Percentiles rank a stretch among this genome's conserved stretches.
Conservation (phyloP, 2,329 filamentous ascomycete species). For the Aureobasidium melanogenum region DNA sequence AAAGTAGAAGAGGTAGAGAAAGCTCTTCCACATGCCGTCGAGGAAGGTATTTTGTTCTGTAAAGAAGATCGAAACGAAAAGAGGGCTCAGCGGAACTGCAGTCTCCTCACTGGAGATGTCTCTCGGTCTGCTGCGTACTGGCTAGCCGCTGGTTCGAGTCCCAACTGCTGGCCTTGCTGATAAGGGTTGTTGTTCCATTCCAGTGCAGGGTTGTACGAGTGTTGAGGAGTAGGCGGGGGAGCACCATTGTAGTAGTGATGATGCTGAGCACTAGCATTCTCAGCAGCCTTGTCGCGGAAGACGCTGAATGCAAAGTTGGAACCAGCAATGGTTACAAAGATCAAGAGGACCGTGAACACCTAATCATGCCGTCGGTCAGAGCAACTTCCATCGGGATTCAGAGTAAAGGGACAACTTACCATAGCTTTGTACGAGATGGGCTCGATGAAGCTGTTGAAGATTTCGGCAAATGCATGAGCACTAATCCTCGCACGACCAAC, state of each 20-base stretch:
- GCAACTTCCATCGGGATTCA: background rate
- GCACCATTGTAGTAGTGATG: slow-evolving; percentile 18
- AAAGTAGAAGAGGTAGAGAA: background rate
- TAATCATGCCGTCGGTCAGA: slow-evolving; percentile 25
- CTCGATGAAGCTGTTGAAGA: slow-evolving; percentile 89
- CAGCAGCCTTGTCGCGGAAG: slow-evolving; percentile 36
- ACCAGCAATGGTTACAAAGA: slow-evolving; percentile 45
- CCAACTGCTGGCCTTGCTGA: slow-evolving; percentile 17
- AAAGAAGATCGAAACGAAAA: background rate
- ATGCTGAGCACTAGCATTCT: slow-evolving; percentile 13
- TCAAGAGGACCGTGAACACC: slow-evolving; percentile 40
- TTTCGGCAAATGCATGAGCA: slow-evolving; percentile 80
- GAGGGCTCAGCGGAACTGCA: slow-evolving; percentile 22
- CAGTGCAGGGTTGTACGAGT: slow-evolving; percentile 22
- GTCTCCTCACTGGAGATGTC: slow-evolving; percentile 25
- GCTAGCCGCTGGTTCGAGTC: slow-evolving; percentile 26
- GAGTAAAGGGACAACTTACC: slow-evolving; percentile 34
- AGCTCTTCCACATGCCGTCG: background rate
- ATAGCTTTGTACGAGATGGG: slow-evolving; percentile 80
- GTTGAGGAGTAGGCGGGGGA: slow-evolving; percentile 26
- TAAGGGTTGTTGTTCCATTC: slow-evolving; percentile 21
- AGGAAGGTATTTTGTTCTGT: background rate
- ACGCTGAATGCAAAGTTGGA: slow-evolving; percentile 53
- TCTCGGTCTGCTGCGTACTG: slow-evolving; percentile 22
- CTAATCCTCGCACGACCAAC: slow-evolving; percentile 74